Percentiles rank a stretch among this genome's conserved stretches.
phyloP scores from a whole-genome alignment of 2,329 filamentous ascomycete genomes.

The Cyphellophora attinorum region DNA sequence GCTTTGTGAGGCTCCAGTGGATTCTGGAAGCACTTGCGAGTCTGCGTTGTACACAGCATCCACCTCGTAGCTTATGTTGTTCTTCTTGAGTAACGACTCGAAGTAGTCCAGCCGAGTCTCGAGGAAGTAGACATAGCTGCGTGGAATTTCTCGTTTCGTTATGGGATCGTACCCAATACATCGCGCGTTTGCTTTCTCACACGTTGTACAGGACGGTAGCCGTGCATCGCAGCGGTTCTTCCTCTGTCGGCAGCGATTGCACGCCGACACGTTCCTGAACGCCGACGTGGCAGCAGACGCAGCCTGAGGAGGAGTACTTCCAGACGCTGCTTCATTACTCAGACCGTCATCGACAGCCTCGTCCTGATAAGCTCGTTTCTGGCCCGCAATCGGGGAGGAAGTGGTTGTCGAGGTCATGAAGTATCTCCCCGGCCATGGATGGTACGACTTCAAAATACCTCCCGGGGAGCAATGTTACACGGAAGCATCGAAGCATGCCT shows the following conservation, averaged over 20 bases:
- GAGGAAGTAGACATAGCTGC: conserved; percentile 89
- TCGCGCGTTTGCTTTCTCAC: conserved; percentile 81
- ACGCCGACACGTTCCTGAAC: conserved; percentile 85
- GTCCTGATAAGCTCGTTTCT: conserved; percentile 19
- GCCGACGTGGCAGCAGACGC: conserved; percentile 28
- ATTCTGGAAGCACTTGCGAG: conserved; percentile 12
- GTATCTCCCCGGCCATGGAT: not conserved
- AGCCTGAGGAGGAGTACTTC: conserved; percentile 14
- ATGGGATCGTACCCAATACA: conserved; percentile 96
- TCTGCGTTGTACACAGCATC: conserved; percentile 57
- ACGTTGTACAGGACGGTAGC: conserved; percentile 80
- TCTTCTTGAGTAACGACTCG: conserved; percentile 61
- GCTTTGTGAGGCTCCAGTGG: conserved; percentile 2
- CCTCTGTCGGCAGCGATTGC: conserved; percentile 80
- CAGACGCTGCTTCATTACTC: conserved; percentile 4
- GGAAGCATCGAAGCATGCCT: no score
- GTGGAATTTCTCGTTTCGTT: conserved; percentile 88
- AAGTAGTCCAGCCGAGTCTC: conserved; percentile 79
- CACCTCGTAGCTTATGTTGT: conserved; percentile 62
- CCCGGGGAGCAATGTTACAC: no score
- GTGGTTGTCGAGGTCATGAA: conserved; percentile 15
- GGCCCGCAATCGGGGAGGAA: conserved; percentile 16
- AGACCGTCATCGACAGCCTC: conserved; percentile 5
- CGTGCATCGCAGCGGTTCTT: conserved; percentile 96
- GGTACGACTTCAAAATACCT: no score